phyloP scores from a whole-genome alignment of 2,329 filamentous ascomycete species.

The Fusarium papillatum region DNA sequence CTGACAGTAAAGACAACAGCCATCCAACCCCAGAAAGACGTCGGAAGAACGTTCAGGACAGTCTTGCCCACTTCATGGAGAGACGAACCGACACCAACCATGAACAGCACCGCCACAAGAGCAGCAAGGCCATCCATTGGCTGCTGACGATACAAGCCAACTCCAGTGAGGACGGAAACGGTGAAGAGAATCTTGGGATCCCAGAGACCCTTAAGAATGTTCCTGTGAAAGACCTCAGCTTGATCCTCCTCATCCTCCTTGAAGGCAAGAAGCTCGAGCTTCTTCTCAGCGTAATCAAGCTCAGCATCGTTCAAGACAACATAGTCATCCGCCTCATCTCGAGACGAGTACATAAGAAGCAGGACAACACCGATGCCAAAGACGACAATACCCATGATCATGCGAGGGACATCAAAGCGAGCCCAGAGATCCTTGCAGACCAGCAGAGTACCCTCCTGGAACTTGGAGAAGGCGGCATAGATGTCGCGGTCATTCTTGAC shows the following conservation, averaged over 20 bases:
- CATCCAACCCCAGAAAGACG: slow-evolving; percentile 90
- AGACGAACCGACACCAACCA: slow-evolving; percentile 58
- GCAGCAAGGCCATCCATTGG: slow-evolving; percentile 54
- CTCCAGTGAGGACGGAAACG: slow-evolving; percentile 44
- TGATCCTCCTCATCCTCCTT: slow-evolving; percentile 56
- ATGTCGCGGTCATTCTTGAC: slow-evolving; percentile 56
- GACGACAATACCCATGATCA: slow-evolving; percentile 83
- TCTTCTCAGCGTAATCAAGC: slow-evolving; percentile 71
- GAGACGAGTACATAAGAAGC: slow-evolving; percentile 80
- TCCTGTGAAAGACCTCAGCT: slow-evolving; percentile 50
- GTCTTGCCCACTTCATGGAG: slow-evolving; percentile 60
- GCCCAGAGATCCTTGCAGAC: slow-evolving; percentile 92
- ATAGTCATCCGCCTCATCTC: slow-evolving; percentile 67
- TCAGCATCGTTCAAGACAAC: slow-evolving; percentile 68
- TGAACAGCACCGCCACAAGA: slow-evolving; percentile 50
- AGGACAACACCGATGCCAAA: slow-evolving; percentile 77
- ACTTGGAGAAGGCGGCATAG: slow-evolving; percentile 75
- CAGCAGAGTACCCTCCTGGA: slow-evolving; percentile 83
- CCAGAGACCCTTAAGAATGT: slow-evolving; percentile 53
- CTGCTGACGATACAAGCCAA: slow-evolving; percentile 49
- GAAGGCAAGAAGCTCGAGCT: slow-evolving; percentile 62
- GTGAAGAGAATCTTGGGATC: slow-evolving; percentile 51
- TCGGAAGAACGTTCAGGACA: slow-evolving; percentile 72
- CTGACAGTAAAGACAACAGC: slow-evolving; percentile 85
- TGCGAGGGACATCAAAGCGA: slow-evolving; percentile 88